These are phyloP conservation scores for Russula earlei DNA, from an alignment of 768 basidiomycete species.

Conservation along the genomic window DNA sequence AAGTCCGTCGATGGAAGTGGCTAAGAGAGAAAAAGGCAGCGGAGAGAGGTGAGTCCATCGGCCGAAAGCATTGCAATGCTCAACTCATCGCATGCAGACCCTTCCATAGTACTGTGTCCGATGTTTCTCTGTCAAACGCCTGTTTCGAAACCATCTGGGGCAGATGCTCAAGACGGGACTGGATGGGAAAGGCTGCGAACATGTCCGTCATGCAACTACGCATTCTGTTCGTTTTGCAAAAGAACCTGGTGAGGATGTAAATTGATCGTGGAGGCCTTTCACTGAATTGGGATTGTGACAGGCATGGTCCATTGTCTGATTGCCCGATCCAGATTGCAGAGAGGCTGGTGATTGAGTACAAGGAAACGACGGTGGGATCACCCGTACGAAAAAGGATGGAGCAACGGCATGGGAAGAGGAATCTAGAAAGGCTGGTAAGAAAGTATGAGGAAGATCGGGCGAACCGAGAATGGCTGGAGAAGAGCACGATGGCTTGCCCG, in stretches of 20 bases:
- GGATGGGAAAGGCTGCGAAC: constrained; percentile 66
- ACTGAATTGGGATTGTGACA: constrained; percentile 23
- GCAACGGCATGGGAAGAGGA: constrained; percentile 50
- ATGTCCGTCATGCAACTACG: constrained; percentile 62
- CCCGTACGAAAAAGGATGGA: constrained; percentile 45
- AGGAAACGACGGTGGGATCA: constrained; percentile 46
- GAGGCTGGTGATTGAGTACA: constrained; percentile 56
- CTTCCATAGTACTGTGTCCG: constrained; percentile 73
- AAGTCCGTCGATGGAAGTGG: constrained; percentile 69
- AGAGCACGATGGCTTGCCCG: constrained; percentile 62
- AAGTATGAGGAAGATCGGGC: constrained; percentile 64
- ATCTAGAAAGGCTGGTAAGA: constrained; percentile 49
- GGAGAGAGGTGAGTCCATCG: constrained; percentile 48
- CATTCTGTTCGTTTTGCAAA: constrained; percentile 77
- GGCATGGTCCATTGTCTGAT: constrained; percentile 73
- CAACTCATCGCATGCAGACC: constrained; percentile 39
- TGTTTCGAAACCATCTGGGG: constrained; percentile 45
- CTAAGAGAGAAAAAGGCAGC: constrained; percentile 59
- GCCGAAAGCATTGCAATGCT: neutral
- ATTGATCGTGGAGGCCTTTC: neutral
- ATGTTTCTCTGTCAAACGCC: constrained; percentile 73
- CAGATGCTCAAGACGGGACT: constrained; percentile 41
- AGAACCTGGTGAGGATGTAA: constrained; percentile 56
- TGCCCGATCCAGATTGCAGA: constrained; percentile 66
- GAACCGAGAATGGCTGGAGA: constrained; percentile 64